Percentiles rank a stretch among this genome's conserved stretches.
These are phyloP conservation scores for Alternaria longipes DNA, from an alignment of 2,329 filamentous ascomycete species.

Conservation along the genomic window DNA sequence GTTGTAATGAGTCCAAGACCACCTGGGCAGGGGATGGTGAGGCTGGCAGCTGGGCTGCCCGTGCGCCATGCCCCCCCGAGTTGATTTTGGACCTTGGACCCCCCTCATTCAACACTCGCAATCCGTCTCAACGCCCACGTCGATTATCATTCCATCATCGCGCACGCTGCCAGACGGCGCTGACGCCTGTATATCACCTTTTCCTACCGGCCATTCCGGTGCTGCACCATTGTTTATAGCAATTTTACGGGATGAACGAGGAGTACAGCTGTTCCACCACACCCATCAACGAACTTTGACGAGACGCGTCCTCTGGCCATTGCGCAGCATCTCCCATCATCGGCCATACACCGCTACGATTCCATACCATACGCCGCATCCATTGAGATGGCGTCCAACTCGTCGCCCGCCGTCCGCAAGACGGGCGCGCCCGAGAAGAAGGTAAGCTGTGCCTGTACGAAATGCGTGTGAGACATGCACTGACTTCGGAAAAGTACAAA, in stretches of 20 bases:
- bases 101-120: not conserved
- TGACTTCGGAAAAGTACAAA: not conserved
- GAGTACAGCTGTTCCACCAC: slow-evolving; percentile 36
- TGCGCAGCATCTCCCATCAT: slow-evolving; percentile 26
- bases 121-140: slow-evolving; percentile 31
- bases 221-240: slow-evolving; percentile 33
- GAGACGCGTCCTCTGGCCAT: slow-evolving; percentile 46
- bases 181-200: slow-evolving; percentile 13
- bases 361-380: slow-evolving; percentile 8
- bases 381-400: slow-evolving; percentile 71
- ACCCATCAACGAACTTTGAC: slow-evolving; percentile 49
- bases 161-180: slow-evolving; percentile 24
- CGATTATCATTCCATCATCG: slow-evolving; percentile 43
- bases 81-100: not conserved
- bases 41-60: slow-evolving; percentile 8
- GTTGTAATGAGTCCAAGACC: slow-evolving; percentile 22
- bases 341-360: slow-evolving; percentile 18
- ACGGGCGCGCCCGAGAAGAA: slow-evolving; percentile 86
- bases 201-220: slow-evolving; percentile 36
- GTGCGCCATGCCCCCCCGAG: not conserved
- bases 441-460: slow-evolving; percentile 17
- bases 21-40: slow-evolving; percentile 18
- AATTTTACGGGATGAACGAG: slow-evolving; percentile 41
- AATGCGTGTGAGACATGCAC: not conserved
- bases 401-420: slow-evolving; percentile 77